Base-by-base conservation (phyloP, 495 filamentous ascomycete genomes). In the Hypoxylon rickii region DNA sequence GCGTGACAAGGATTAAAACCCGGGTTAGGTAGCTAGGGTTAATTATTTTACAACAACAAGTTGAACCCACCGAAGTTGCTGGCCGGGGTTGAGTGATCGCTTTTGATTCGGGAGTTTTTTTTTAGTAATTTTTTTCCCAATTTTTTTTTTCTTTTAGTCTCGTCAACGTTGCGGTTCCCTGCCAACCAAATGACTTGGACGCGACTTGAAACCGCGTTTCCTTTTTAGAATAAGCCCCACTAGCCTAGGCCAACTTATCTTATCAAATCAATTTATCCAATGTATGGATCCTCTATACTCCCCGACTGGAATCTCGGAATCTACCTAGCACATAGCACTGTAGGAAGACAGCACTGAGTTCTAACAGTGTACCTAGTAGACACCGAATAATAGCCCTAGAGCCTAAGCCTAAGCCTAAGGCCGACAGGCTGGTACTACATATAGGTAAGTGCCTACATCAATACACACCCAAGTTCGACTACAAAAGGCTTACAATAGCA, bases 191-290 rank as follows among this genome's bases (percentile, higher is more conserved):
- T 17, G 8, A 29, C 24, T 10, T 29, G 24, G 24, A 43, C 51
- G 52, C 51, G 52, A 52, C 38, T 49, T 49, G 47, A 51, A 51
- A 48, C 36, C 58, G 58, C 58, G 58, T 62, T 44, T 51, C 45
- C 38, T 34, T 40, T 34, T 15, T 16, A 11, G 3, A 7, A 51
- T 39, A 36, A 41, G n/a, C 57, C 50, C 50, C 49, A n/a, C n/a
- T n/a, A n/a, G n/a, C n/a, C n/a, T n/a, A n/a, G n/a, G n/a, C n/a
- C n/a, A n/a, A n/a, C n/a, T n/a, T n/a, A n/a, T n/a, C n/a, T n/a
- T n/a, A n/a, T n/a, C n/a, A n/a, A n/a, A n/a, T n/a, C n/a, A n/a
- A n/a, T n/a, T n/a, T n/a, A n/a, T n/a, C n/a, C n/a, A n/a, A n/a
- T n/a, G n/a, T n/a, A n/a, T n/a, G n/a, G n/a, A n/a, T n/a, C n/a